A percentile compares a stretch with the other conserved stretches of the same genome.
phyloP scores from a whole-genome alignment of 1,284 basidiomycete species.

The Mixia osmundae region DNA sequence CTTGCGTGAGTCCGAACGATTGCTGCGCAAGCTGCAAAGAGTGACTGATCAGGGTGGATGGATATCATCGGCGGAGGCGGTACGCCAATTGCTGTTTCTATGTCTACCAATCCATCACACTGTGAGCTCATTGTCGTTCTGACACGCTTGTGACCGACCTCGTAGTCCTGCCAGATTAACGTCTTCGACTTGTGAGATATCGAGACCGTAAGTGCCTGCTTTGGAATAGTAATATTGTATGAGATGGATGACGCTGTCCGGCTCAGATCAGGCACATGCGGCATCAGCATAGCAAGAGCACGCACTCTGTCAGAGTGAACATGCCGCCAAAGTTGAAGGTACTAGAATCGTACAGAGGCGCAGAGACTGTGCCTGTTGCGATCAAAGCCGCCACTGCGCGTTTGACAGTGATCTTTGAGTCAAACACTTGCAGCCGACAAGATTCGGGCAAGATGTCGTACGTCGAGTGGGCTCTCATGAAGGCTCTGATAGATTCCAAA shows the following conservation, averaged over 20 bases:
- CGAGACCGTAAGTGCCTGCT: constrained; percentile 62
- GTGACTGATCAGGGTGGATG: constrained; percentile 64
- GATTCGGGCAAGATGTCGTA: constrained; percentile 27
- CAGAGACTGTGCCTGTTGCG: constrained; percentile 69
- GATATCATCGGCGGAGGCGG: constrained; percentile 72
- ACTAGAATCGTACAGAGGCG: constrained; percentile 92
- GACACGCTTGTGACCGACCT: constrained; percentile 29
- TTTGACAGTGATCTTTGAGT: constrained; percentile 80
- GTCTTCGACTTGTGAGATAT: constrained; percentile 76
- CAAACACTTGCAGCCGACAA: constrained; percentile 87
- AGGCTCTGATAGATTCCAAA: constrained; percentile 12
- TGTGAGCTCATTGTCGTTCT: neutral
- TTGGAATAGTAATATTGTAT: constrained; percentile 84
- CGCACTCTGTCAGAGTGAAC: constrained; percentile 64
- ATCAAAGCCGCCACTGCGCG: constrained; percentile 74
- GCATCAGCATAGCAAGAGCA: neutral
- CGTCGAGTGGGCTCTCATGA: constrained; percentile 15
- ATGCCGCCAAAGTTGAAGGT: constrained; percentile 75
- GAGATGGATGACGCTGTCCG: constrained; percentile 56
- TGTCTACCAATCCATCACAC: constrained; percentile 34
- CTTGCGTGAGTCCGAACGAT: constrained; percentile 91
- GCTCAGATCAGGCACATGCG: neutral
- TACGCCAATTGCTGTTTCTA: constrained; percentile 78
- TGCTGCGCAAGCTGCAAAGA: constrained; percentile 73
- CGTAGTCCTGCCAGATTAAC: constrained; percentile 68